phyloP scores from a whole-genome alignment of 805 yeast genomes.

The Lachancea lanzarotensis region DNA sequence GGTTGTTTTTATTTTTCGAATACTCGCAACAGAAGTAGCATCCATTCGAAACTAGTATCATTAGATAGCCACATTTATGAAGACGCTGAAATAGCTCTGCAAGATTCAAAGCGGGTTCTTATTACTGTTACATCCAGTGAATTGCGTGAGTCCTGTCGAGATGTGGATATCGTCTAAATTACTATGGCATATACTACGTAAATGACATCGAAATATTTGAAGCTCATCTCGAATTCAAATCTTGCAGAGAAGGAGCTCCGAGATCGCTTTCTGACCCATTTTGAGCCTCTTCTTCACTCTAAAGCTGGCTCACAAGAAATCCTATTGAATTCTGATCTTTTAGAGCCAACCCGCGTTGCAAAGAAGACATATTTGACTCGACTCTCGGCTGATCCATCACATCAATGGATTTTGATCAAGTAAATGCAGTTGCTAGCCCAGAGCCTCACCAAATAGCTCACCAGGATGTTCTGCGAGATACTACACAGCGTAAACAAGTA shows the following conservation, averaged over 20 bases:
- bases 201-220: no score
- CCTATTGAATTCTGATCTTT: no score
- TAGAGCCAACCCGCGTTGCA: no score
- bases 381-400: background rate
- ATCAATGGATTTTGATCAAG: background rate
- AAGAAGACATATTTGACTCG: no score
- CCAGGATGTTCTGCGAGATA: slow-evolving; percentile 56
- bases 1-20: background rate
- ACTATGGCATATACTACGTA: no score
- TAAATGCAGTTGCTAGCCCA: slow-evolving; percentile 4
- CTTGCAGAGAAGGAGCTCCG: no score
- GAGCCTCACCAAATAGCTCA: slow-evolving; percentile 57
- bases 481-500: slow-evolving; percentile 43
- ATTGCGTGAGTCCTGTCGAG: no score
- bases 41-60: background rate
- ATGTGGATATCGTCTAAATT: no score
- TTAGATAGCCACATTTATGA: background rate
- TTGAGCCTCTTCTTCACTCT: no score
- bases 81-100: background rate
- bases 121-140: background rate
- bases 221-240: no score
- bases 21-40: background rate
- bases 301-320: no score
- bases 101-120: background rate
- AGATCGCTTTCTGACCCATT: no score